A percentile compares a stretch with the other conserved stretches of the same genome.
phyloP scores from a whole-genome alignment of 129 eudicot genomes.

The Pulicaria dysenterica region DNA sequence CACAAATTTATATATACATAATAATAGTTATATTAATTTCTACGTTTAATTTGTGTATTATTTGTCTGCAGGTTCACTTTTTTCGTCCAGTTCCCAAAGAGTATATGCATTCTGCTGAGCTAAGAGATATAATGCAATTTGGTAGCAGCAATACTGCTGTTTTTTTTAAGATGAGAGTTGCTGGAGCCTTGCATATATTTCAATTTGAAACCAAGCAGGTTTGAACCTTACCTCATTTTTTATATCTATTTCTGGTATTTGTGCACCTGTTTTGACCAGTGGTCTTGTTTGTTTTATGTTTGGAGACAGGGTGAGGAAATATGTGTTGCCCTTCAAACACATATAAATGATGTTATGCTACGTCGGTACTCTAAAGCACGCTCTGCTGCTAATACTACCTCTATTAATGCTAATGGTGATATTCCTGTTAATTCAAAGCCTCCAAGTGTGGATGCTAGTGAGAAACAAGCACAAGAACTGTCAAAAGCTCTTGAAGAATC shows the following conservation, averaged over 20 bases:
- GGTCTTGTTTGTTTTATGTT: background rate
- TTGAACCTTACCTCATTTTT: background rate
- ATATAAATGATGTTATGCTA: constrained; percentile 95
- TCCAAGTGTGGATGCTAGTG: constrained; percentile 55
- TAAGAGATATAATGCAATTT: constrained; percentile 99
- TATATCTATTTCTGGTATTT: background rate
- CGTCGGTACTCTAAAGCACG: constrained; percentile 97
- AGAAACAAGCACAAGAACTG: constrained; percentile 75
- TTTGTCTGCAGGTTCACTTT: constrained; percentile 77
- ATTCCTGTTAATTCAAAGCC: constrained; percentile 51
- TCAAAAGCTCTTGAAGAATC: constrained; percentile 88
- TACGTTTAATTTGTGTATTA: background rate
- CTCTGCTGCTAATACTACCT: constrained; percentile 46
- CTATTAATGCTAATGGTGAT: constrained; percentile 45
- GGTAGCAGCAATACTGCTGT: constrained; percentile 99
- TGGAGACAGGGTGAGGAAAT: constrained; percentile 91
- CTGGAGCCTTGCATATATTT: constrained; percentile 95
- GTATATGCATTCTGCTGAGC: constrained; percentile 94
- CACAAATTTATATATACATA: too few relatives aligned
- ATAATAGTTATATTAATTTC: background rate
- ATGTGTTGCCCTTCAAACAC: constrained; percentile 99
- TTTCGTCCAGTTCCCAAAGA: constrained; percentile 99
- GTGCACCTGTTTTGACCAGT: background rate
- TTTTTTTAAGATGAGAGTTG: constrained; percentile 98
- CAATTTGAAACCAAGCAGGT: constrained; percentile 99